Percentiles rank a stretch among this genome's conserved stretches.
Conservation (phyloP, 1,284 basidiomycete species). For the Heterobasidion irregulare region DNA sequence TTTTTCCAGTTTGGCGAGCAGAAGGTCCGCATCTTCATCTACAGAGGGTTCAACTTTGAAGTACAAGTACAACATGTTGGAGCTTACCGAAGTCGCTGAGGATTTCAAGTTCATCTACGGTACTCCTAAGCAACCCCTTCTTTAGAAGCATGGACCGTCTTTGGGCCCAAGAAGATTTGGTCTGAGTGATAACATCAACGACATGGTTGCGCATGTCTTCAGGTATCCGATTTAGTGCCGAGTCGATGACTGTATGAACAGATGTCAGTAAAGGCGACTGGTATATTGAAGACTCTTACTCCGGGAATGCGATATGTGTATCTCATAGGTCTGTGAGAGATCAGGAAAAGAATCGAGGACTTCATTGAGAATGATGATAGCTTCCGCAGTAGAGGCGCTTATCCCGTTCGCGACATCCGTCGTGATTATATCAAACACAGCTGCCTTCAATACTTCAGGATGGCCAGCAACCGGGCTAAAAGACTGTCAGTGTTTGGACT, state of each 20-base stretch:
- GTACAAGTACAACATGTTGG: too few species aligned
- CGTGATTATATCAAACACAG: constrained; percentile 74
- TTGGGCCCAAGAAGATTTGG: constrained; percentile 55
- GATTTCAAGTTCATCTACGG: constrained; percentile 63
- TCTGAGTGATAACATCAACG: constrained; percentile 52
- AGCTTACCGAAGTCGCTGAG: constrained; percentile 51
- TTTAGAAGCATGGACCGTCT: constrained; percentile 60
- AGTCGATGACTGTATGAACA: constrained; percentile 45
- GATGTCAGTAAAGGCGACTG: not conserved
- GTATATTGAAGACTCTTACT: constrained; percentile 31
- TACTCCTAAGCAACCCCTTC: constrained; percentile 54
- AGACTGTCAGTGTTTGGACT: not conserved
- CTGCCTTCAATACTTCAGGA: constrained; percentile 61
- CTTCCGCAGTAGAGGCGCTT: constrained; percentile 59
- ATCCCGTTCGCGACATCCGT: constrained; percentile 55
- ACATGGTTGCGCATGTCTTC: constrained; percentile 41
- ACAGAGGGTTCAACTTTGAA: not conserved
- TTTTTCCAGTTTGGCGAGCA: constrained; percentile 53
- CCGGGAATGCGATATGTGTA: constrained; percentile 66
- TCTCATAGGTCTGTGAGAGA: constrained; percentile 54
- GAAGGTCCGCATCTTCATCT: constrained; percentile 57
- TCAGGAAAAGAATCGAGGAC: constrained; percentile 66
- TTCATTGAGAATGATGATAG: constrained; percentile 57
- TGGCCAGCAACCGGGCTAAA: constrained; percentile 58
- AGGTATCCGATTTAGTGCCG: constrained; percentile 53